Evolutionary conservation across 169 alveolate genomes (phyloP), one percentile per base, ranked within the genome.

Genomic region (Condylostoma magnum): DNA sequence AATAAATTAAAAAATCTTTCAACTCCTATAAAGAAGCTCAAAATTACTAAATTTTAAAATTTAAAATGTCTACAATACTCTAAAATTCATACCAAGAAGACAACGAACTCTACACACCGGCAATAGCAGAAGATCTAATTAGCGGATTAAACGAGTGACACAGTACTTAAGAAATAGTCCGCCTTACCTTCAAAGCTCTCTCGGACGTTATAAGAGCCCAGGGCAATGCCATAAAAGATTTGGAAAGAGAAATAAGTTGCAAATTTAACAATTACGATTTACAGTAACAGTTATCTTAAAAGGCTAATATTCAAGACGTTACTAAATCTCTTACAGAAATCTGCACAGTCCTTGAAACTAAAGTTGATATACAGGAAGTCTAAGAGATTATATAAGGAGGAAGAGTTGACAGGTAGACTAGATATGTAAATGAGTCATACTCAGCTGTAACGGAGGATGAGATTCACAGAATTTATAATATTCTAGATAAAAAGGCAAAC

Each of bases 141-240:
- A 18, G 50, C 33, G 80, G 80, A 0, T 41, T 46, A n/a, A 80
- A 67, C 8, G 89, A 85, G 22, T 85, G 92, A 87, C 73, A 79
- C 58, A 73, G 73, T 54, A 55, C 79, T 6, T 58, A 85, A 54
- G 92, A 81, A 50, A 85, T 85, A 27, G 60, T 85, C 4, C 46
- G 86, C 37, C 53, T 81, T 10, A 43, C 83, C 44, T 75, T 85
- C 54, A 85, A 78, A 76, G 85, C 89, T 25, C 43, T 85, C 36
- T 51, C 84, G 28, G 89, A 85, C 28, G 85, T 82, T 6, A 87
- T 85, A 3, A 85, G 76, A 66, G 44, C 69, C 50, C 77, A 85
- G 76, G 92, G 87, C 36, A 76, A 74, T 57, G 57, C 82, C 5
- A 69, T 85, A 27, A 65, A 80, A 74, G 87, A 81, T 22, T 27